Base-by-base conservation (phyloP, 371 early-diverging fungal species). In the Phascolomyces articulosus region DNA sequence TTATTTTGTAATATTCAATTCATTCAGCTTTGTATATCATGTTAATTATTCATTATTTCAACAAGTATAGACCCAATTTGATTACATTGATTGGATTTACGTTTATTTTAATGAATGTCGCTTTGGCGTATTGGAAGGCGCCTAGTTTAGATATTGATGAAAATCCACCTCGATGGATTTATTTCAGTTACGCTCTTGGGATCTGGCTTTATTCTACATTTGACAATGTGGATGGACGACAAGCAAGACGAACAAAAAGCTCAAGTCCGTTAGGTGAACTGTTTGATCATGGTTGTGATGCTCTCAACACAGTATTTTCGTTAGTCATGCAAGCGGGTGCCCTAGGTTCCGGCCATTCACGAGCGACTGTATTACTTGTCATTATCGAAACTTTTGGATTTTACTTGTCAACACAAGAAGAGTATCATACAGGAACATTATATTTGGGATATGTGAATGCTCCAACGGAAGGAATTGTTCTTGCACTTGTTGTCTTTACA, bases 181-280 rank as follows among this genome's bases (percentile, higher is more conserved):
- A 95, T 58, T 90, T 94, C 47, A 86, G 86, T 72, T 95, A 91
- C 80, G 93, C 92, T 10, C 68, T 91, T 21, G 95, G 95, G 40
- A 80, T 98, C 62, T 98, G 96, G 92, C 74, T 97, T 44, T 98
- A 98, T 77, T 95, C 95, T 59, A 95, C 97, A 18, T 93, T 97
- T 74, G 99, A 99, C 82, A 95, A 94, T 66, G 92, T 99, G 21
- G 99, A 99, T 78, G 99, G 99, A 55, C 94, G 95, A 77, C 99
- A 99, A 78, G 99, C 99, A 16, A 85, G 99, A 55, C 84, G 94
- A 47, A 98, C 98, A 21, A 90, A 91, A 18, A 84, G 93, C 1
- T 90, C 92, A 2, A 93, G 94, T 2, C 96, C 99, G 10, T 83
- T 98, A 15, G 99, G 99, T n/a, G n/a, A n/a, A n/a, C n/a, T n/a